Base-by-base conservation (phyloP, 208 protist species). In the Porcisia deanei region DNA sequence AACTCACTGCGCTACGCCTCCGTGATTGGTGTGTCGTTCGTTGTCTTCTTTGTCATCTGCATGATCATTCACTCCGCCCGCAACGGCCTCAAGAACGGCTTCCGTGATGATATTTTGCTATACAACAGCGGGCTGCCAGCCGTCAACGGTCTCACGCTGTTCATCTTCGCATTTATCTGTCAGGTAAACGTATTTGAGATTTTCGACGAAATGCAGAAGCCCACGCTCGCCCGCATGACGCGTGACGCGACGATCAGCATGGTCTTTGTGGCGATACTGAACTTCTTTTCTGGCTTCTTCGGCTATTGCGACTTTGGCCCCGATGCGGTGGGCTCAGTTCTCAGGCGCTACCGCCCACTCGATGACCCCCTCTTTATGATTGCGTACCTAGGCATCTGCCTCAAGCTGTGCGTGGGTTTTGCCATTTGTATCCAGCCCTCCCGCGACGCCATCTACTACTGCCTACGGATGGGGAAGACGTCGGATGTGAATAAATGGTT, bases 1-100 rank as follows among this genome's bases (percentile, higher is more conserved):
- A 97, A 96, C 83, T 92, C 93, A 30, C 85, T 97, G 22, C 91
- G 93, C 22, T 96, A 93, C 75, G 83, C 83, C 47, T 94, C 89
- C n/a, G 65, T 91, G 41, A 22, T 95, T 14, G 93, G 88, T n/a
- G 88, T 96, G 22, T 71, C 74, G 41, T 91, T 85, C 72, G 90
- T 96, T 43, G 41, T 94, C 59, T 94, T 85, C 77, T 95, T 97
- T 64, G 90, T 94, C 47, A 81, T 95, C 43, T 88, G 80, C 68
- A 84, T 93, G 59, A 81, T 96, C 54, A 82, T 93, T 52, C 92
- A 97, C 82, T 85, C 83, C 16, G 77, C 76, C 14, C 76, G 55
- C 49, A 85, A 91, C 71, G 84, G 83, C 20, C 65, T 91, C 49
- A 76, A 76, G 75, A 25, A 89, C 34, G 80, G 81, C 18, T 14